Percentiles rank a stretch among this genome's conserved stretches.
Conservation (phyloP, 2,329 filamentous ascomycete species). For the Hypoxylon sp. region DNA sequence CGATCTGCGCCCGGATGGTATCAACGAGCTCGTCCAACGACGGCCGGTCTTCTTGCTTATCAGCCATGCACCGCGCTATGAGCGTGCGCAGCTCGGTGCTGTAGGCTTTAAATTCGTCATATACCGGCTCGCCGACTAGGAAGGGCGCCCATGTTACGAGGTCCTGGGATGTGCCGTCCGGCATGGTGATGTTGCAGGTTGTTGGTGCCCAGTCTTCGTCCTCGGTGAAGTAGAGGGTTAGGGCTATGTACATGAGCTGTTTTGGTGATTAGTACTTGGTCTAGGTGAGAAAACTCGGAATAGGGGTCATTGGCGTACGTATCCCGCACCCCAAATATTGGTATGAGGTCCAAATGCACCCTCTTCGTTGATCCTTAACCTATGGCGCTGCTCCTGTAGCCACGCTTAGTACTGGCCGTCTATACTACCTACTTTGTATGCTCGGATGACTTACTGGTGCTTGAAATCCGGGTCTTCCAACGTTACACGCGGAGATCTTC, state of each 20-base stretch:
- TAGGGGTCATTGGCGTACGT: slow-evolving; percentile 14
- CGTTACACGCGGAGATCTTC: slow-evolving; percentile 15
- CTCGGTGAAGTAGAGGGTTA: slow-evolving; percentile 18
- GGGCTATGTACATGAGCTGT: slow-evolving; percentile 28
- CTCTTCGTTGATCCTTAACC: not conserved
- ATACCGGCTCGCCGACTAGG: slow-evolving; percentile 16
- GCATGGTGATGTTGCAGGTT: slow-evolving; percentile 18
- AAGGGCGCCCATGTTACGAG: slow-evolving; percentile 29
- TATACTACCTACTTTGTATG: not conserved
- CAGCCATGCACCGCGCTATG: slow-evolving; percentile 33
- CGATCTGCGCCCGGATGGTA: slow-evolving; percentile 12
- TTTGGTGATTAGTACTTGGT: slow-evolving; percentile 2
- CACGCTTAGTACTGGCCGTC: slow-evolving; percentile 6
- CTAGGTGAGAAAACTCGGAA: not conserved
- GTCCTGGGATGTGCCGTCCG: slow-evolving; percentile 11
- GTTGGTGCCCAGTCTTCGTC: slow-evolving; percentile 28
- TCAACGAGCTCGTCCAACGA: slow-evolving; percentile 17
- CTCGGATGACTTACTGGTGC: slow-evolving; percentile 19
- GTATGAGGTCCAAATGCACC: slow-evolving; percentile 28
- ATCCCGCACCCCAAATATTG: slow-evolving; percentile 29
- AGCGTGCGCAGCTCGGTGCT: slow-evolving; percentile 17
- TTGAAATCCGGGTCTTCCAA: slow-evolving; percentile 26
- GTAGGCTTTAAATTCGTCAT: slow-evolving; percentile 15
- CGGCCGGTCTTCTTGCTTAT: slow-evolving; percentile 20
- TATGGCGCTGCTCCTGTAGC: slow-evolving; percentile 25